These are phyloP conservation scores for Aureoboletus auriporus DNA, from an alignment of 768 basidiomycete genomes.

Conservation along the genomic window DNA sequence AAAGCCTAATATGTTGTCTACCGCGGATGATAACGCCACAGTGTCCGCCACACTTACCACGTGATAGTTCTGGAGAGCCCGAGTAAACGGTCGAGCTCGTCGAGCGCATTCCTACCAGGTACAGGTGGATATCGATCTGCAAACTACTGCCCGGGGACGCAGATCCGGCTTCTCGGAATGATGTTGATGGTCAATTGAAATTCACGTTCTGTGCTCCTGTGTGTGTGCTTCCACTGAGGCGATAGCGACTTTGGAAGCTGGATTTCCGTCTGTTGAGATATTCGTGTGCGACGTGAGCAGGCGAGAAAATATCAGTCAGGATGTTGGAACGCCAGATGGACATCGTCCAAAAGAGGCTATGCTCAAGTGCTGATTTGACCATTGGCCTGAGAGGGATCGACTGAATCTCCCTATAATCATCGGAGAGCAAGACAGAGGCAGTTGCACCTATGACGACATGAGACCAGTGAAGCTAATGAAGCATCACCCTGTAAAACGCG, in stretches of 20 bases:
- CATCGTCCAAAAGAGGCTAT: not conserved
- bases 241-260: slow-evolving; percentile 5
- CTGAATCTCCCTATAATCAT: no score
- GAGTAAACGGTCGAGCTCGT: slow-evolving; percentile 43
- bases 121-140: slow-evolving; percentile 67
- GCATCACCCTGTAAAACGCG: no score
- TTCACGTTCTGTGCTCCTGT: slow-evolving; percentile 55
- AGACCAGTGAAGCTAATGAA: no score
- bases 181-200: slow-evolving; percentile 30
- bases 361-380: no score
- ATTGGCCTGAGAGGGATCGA: no score
- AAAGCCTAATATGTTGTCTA: slow-evolving; percentile 48
- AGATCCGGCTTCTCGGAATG: not conserved
- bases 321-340: slow-evolving; percentile 37
- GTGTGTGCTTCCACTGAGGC: slow-evolving; percentile 14
- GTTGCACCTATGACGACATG: no score
- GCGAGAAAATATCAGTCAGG: slow-evolving; percentile 62
- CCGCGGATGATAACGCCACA: slow-evolving; percentile 43
- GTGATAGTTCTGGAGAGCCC: slow-evolving; percentile 26
- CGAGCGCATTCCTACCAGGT: slow-evolving; percentile 50
- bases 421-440: no score
- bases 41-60: slow-evolving; percentile 27
- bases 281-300: slow-evolving; percentile 53
- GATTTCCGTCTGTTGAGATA: slow-evolving; percentile 5
- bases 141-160: slow-evolving; percentile 18